Evolutionary conservation across 2,329 filamentous ascomycete species (phyloP).

Genomic region (Penicillium brevicompactum): DNA sequence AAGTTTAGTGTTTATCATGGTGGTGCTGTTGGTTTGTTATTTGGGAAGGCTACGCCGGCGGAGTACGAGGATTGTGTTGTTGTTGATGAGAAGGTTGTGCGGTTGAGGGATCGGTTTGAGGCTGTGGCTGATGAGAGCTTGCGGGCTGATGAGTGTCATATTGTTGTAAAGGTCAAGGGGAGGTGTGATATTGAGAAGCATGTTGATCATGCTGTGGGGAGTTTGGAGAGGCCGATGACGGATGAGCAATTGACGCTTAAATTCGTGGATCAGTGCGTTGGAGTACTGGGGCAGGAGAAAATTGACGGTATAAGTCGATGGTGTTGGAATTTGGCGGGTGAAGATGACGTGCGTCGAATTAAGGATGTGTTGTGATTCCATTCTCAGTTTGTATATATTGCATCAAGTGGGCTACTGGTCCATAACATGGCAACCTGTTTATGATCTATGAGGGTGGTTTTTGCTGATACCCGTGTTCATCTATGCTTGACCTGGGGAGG

Average conservation of each 20-base stretch:
- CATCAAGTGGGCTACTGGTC: no score
- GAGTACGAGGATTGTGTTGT: slow-evolving; percentile 55
- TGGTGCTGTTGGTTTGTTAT: slow-evolving; percentile 53
- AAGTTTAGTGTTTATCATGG: slow-evolving; percentile 62
- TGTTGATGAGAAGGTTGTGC: slow-evolving; percentile 42
- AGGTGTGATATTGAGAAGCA: slow-evolving; percentile 44
- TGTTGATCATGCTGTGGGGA: slow-evolving; percentile 55
- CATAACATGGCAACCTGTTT: no score
- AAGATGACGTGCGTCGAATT: slow-evolving; percentile 1
- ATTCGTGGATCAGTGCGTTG: slow-evolving; percentile 51
- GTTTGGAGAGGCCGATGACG: slow-evolving; percentile 51
- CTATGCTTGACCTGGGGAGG: background rate
- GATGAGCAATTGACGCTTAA: slow-evolving; percentile 51
- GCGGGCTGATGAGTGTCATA: slow-evolving; percentile 45
- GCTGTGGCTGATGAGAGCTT: slow-evolving; percentile 46
- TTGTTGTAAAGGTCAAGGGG: slow-evolving; percentile 42
- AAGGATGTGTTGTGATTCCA: background rate
- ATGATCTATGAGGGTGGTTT: no score
- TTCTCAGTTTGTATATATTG: background rate
- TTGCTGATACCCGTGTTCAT: background rate
- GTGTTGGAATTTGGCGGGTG: slow-evolving; percentile 33
- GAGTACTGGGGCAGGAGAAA: slow-evolving; percentile 43
- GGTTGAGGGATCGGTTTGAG: slow-evolving; percentile 49
- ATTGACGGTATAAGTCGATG: slow-evolving; percentile 37
- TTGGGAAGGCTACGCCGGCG: slow-evolving; percentile 54